Conservation (phyloP, 2,329 filamentous ascomycete species). For the Chaetoscypha palmicola region DNA sequence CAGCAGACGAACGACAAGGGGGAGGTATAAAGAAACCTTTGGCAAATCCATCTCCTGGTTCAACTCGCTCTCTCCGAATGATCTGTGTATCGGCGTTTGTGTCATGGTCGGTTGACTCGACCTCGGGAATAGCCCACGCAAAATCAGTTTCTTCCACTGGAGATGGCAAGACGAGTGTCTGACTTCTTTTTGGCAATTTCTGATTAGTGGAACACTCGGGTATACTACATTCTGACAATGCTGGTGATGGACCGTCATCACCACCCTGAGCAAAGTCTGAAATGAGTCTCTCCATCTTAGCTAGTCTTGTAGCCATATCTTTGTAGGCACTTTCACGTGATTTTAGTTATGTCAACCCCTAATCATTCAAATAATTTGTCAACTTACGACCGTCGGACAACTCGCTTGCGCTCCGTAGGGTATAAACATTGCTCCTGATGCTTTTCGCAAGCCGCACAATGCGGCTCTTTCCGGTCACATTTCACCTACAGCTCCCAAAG, state of each 20-base stretch:
- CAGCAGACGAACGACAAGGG: no score
- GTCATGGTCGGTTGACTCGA: not conserved
- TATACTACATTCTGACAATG: slow-evolving; percentile 6
- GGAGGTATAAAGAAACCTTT: no score
- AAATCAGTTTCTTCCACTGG: slow-evolving; percentile 7
- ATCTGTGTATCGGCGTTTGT: not conserved
- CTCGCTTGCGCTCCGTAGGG: slow-evolving; percentile 9
- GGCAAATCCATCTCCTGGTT: not conserved
- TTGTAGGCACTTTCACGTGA: slow-evolving; percentile 14
- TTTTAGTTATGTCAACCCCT: not conserved
- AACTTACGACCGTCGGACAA: slow-evolving; percentile 12
- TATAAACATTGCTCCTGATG: slow-evolving; percentile 11
- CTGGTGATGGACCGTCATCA: slow-evolving; percentile 6
- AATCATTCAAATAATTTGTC: not conserved
- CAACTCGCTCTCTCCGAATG: slow-evolving; percentile 1
- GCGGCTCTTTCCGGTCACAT: slow-evolving; percentile 12
- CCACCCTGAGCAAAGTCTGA: slow-evolving; percentile 10
- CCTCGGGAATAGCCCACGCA: slow-evolving; percentile 4
- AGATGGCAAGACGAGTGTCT: not conserved
- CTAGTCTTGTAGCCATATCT: slow-evolving; percentile 15
- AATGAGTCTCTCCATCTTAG: slow-evolving; percentile 16
- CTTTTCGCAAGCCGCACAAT: slow-evolving; percentile 11
- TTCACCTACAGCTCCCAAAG: slow-evolving; percentile 12
- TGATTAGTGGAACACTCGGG: not conserved
- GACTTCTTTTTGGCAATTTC: slow-evolving; percentile 1